Conservation (phyloP, 192 early-diverging fungal genomes). For the Coemansia sp. region DNA sequence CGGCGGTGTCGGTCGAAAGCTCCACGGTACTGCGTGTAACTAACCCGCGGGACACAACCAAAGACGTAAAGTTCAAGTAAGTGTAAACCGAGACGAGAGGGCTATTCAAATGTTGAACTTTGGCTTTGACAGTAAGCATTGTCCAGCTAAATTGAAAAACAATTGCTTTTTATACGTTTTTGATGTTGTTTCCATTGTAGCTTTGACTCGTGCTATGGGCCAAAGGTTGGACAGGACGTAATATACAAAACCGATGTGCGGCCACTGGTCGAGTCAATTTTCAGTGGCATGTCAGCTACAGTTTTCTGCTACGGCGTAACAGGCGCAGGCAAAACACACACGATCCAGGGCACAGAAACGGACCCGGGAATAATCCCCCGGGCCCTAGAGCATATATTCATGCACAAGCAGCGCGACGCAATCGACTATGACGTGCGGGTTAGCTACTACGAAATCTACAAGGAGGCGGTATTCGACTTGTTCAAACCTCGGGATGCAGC, state of each 20-base stretch:
- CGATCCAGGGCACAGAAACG: slow-evolving; percentile 55
- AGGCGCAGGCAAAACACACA: slow-evolving; percentile 66
- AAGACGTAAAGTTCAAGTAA: slow-evolving; percentile 50
- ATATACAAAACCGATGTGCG: slow-evolving; percentile 58
- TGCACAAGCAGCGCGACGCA: slow-evolving; percentile 39
- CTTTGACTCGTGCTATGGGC: slow-evolving; percentile 57
- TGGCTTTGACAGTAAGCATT: background rate
- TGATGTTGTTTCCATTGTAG: slow-evolving; percentile 10
- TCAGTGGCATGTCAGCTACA: slow-evolving; percentile 60
- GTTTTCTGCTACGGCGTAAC: slow-evolving; percentile 72
- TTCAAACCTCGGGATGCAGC: slow-evolving; percentile 36
- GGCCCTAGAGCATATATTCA: slow-evolving; percentile 57
- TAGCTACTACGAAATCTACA: slow-evolving; percentile 70
- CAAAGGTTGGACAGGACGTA: slow-evolving; percentile 36
- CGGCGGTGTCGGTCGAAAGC: slow-evolving; percentile 39
- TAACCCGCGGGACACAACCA: slow-evolving; percentile 54
- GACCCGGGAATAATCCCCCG: slow-evolving; percentile 65
- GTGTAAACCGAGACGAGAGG: background rate
- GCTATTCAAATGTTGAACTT: background rate
- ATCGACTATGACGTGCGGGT: slow-evolving; percentile 48
- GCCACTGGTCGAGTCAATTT: slow-evolving; percentile 56
- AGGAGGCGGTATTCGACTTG: slow-evolving; percentile 63
- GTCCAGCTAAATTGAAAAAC: background rate
- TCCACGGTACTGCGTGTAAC: slow-evolving; percentile 51
- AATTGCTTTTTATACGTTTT: background rate